Evolutionary conservation across 306 rosid species (phyloP).

Genomic region (Casuarina cunninghamiana): DNA sequence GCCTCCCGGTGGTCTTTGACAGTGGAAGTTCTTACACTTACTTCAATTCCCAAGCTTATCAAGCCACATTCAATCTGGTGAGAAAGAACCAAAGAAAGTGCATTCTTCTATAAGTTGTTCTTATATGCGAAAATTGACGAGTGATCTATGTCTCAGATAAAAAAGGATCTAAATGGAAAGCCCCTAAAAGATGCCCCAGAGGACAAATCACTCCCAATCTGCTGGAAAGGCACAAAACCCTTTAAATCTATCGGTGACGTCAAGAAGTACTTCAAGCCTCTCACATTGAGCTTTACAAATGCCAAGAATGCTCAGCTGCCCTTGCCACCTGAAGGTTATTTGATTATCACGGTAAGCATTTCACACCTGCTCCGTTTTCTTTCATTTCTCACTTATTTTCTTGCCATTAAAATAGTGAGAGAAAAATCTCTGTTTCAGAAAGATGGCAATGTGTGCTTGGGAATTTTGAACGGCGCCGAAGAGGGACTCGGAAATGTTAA

Average conservation of each 20-base stretch:
- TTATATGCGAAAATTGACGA: constrained; percentile 1
- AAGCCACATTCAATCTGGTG: constrained; percentile 47
- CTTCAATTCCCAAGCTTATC: constrained; percentile 53
- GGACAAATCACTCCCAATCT: constrained; percentile 54
- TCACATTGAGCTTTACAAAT: constrained; percentile 48
- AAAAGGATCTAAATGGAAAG: constrained; percentile 53
- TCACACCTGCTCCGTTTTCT: neutral
- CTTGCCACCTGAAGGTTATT: constrained; percentile 61
- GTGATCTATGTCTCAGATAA: constrained; percentile 44
- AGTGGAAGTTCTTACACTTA: constrained; percentile 92
- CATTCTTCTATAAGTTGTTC: neutral
- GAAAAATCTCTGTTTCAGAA: constrained; percentile 37
- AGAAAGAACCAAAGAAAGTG: constrained; percentile 20
- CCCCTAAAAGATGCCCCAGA: constrained; percentile 37
- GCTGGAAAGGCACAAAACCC: constrained; percentile 78
- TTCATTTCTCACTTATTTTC: neutral
- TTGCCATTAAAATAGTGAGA: neutral
- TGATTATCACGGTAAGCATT: constrained; percentile 56
- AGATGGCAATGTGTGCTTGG: constrained; percentile 68
- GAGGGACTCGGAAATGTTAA: constrained; percentile 50
- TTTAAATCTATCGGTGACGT: constrained; percentile 54
- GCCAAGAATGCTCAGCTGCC: constrained; percentile 41
- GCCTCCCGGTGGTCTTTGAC: constrained; percentile 59
- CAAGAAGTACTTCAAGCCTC: constrained; percentile 49
- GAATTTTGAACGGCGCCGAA: constrained; percentile 58